Conservation (phyloP, 108 stramenopile species). For the Pseudonitzschia delicatissima region DNA sequence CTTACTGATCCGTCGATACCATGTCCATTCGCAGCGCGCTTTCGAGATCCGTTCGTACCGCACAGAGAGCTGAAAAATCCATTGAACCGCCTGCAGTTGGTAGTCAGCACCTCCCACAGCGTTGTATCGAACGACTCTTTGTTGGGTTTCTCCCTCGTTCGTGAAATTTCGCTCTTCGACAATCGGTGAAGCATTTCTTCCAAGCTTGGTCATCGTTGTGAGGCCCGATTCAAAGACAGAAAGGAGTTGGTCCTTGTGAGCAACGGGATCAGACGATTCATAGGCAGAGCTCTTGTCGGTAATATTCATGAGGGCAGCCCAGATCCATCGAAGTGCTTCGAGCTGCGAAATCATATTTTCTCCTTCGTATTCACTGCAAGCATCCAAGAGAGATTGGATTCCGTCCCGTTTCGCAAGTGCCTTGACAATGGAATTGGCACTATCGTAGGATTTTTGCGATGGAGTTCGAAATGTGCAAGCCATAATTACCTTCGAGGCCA, state of each 20-base stretch:
- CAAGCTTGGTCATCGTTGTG: not conserved
- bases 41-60: not conserved
- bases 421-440: not conserved
- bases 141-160: not conserved
- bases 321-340: slow-evolving; percentile 3
- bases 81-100: not conserved
- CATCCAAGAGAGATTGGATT: not conserved
- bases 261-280: not conserved
- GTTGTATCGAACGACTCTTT: not conserved
- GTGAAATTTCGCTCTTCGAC: not conserved
- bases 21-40: not conserved
- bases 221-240: not conserved
- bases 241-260: not conserved
- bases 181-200: not conserved
- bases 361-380: not conserved
- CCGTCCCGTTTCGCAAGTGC: not conserved
- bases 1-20: not conserved
- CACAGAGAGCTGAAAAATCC: not conserved
- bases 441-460: not conserved
- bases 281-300: slow-evolving; percentile 4
- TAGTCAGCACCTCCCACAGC: slow-evolving; percentile 1
- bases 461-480: not conserved
- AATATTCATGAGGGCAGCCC: not conserved
- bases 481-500: not conserved
- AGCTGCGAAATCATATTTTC: not conserved